Base-by-base conservation (phyloP, 1,284 basidiomycete species). In the Fomitopsis palustris region DNA sequence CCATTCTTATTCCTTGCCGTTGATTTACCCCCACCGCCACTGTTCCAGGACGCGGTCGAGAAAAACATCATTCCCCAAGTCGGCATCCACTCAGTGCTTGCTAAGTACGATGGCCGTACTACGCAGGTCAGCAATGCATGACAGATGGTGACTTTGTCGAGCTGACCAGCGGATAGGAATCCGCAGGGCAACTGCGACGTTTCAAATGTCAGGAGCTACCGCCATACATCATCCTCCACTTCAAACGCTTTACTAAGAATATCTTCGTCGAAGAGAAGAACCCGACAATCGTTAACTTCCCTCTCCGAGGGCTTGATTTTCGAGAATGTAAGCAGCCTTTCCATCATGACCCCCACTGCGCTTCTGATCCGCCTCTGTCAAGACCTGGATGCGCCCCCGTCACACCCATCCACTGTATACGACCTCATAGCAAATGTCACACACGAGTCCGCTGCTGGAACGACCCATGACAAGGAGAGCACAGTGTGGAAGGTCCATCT, bases 1-100 rank as follows among this genome's bases (percentile, higher is more conserved):
- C 96, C 96, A 0, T 99, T 98, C 79, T 81, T 99, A 56, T 95
- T 98, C 73, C 83, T 99, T 39, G 92, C 96, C 0, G 86, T 99
- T 51, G 97, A 99, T 75, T 83, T 99, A 16, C 97, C 97, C 1
- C 91, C 96, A 0, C 95, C 95, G 19, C 97, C 97, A 2, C 79
- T 99, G 43, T 98, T 99, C 76, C 96, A 98, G 76, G 96, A 98
- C 71, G 77, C 88, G 17, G 85, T 96, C 52, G 93, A 96, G 76
- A 97, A 98, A 76, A 98, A 98, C 72, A 98, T 98, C 72, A 97
- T 99, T 61, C 97, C 97, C 19, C 97, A 99, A 81, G 93, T 98
- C 49, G 90, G 90, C 52, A 87, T 99, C 61, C 87, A 95, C 53
- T 86, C 90, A 16, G 88, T 99, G 10, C 82, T 99, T n/a, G 85